Evolutionary conservation across 257 asterid genomes (phyloP).

Genomic region (Solanum rostratum): DNA sequence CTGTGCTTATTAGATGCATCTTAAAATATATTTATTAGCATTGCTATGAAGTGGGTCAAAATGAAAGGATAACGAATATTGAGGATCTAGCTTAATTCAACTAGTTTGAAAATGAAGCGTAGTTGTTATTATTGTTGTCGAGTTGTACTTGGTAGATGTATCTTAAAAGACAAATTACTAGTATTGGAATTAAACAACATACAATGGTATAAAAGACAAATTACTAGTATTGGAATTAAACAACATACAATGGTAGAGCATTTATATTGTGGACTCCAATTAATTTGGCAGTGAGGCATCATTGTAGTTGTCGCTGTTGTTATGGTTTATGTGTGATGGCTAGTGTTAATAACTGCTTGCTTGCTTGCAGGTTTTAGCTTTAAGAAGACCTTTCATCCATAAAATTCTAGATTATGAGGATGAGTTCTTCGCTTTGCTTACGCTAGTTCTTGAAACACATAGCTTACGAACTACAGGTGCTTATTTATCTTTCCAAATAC

Average conservation of each 20-base stretch:
- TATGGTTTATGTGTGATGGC: background rate
- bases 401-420: constrained; percentile 89
- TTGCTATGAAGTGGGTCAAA: background rate
- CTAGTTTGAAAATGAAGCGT: background rate
- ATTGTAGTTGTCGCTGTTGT: background rate
- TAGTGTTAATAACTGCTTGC: background rate
- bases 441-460: constrained; percentile 90
- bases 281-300: background rate
- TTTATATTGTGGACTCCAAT: background rate
- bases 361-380: constrained; percentile 64
- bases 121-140: background rate
- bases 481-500: background rate
- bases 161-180: background rate
- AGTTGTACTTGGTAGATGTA: background rate
- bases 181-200: background rate
- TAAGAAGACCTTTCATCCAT: constrained; percentile 86
- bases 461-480: constrained; percentile 78
- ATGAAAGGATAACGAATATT: background rate
- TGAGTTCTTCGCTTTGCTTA: constrained; percentile 81
- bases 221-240: background rate
- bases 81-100: background rate
- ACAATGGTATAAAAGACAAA: background rate
- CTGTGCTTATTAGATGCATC: background rate
- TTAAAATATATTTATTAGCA: background rate
- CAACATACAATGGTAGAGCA: background rate